Percentiles rank a stretch among this genome's conserved stretches.
phyloP scores from a whole-genome alignment of 83 land plant species.

The Thuja plicata region DNA sequence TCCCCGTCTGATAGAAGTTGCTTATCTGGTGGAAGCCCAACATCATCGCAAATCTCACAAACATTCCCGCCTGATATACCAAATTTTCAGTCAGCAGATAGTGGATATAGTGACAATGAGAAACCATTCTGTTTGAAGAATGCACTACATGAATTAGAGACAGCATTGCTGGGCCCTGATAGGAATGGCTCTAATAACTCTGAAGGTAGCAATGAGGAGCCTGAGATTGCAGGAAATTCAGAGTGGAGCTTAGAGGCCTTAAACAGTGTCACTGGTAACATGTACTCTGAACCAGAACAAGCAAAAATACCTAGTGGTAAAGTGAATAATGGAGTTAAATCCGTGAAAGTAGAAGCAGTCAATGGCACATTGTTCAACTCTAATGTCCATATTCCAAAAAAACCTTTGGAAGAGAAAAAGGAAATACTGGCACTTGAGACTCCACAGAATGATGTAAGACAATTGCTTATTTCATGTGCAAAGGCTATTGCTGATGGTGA shows the following conservation, averaged over 20 bases:
- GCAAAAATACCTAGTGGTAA: slow-evolving; percentile 8
- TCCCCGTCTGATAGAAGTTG: slow-evolving; percentile 10
- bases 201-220: slow-evolving; percentile 12
- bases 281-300: not conserved
- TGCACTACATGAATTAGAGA: slow-evolving; percentile 45
- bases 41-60: slow-evolving; percentile 48
- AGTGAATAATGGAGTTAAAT: slow-evolving; percentile 3
- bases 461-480: slow-evolving; percentile 60
- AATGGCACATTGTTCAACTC: not conserved
- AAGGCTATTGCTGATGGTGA: slow-evolving; percentile 40
- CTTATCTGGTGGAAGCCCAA: slow-evolving; percentile 22
- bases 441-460: slow-evolving; percentile 27
- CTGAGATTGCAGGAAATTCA: not conserved
- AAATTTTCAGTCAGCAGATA: slow-evolving; percentile 19
- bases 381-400: not conserved
- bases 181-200: slow-evolving; percentile 21
- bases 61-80: slow-evolving; percentile 28
- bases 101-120: slow-evolving; percentile 5
- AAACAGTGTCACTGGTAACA: slow-evolving; percentile 10
- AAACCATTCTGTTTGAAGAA: slow-evolving; percentile 7
- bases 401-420: not conserved
- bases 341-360: slow-evolving; percentile 28
- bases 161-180: slow-evolving; percentile 51
- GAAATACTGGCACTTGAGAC: not conserved
- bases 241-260: slow-evolving; percentile 20